Conservation (phyloP, 352 stramenopile genomes). For the Phytophthora pistaciae region DNA sequence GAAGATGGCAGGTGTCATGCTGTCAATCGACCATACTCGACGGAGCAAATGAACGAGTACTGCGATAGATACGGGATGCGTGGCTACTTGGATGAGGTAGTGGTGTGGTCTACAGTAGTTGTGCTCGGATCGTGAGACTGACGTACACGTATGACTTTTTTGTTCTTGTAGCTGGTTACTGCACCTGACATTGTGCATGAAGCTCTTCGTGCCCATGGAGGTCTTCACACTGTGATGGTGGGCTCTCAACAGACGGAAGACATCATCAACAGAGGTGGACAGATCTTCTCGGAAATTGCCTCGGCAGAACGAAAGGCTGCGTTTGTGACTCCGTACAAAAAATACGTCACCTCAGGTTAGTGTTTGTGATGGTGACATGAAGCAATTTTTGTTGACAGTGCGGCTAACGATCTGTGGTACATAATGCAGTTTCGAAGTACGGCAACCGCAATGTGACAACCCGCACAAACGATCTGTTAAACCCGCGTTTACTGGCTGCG, state of each 20-base stretch:
- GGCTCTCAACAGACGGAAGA: slow-evolving; percentile 79
- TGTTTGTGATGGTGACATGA: background rate
- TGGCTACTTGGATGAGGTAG: slow-evolving; percentile 84
- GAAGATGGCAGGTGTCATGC: slow-evolving; percentile 61
- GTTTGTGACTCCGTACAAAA: slow-evolving; percentile 87
- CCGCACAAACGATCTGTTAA: slow-evolving; percentile 82
- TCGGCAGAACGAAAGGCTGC: slow-evolving; percentile 68
- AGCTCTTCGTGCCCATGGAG: slow-evolving; percentile 70
- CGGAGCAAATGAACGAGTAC: slow-evolving; percentile 63
- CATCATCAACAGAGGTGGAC: slow-evolving; percentile 72
- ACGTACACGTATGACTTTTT: slow-evolving; percentile 7
- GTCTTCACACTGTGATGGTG: slow-evolving; percentile 83
- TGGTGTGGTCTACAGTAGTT: background rate
- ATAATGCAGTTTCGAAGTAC: slow-evolving; percentile 77
- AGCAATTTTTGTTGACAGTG: background rate
- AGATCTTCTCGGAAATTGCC: slow-evolving; percentile 73
- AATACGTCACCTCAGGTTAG: slow-evolving; percentile 85
- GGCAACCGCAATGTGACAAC: slow-evolving; percentile 87
- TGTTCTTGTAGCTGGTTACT: slow-evolving; percentile 63
- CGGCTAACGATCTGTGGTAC: slow-evolving; percentile 1
- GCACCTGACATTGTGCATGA: slow-evolving; percentile 87
- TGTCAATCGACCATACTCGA: slow-evolving; percentile 67
- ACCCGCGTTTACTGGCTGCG: slow-evolving; percentile 67
- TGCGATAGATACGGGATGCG: slow-evolving; percentile 68
- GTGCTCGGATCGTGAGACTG: background rate